Evolutionary conservation across 768 basidiomycete species (phyloP).

Genomic region (Xerocomus spinulosus): DNA sequence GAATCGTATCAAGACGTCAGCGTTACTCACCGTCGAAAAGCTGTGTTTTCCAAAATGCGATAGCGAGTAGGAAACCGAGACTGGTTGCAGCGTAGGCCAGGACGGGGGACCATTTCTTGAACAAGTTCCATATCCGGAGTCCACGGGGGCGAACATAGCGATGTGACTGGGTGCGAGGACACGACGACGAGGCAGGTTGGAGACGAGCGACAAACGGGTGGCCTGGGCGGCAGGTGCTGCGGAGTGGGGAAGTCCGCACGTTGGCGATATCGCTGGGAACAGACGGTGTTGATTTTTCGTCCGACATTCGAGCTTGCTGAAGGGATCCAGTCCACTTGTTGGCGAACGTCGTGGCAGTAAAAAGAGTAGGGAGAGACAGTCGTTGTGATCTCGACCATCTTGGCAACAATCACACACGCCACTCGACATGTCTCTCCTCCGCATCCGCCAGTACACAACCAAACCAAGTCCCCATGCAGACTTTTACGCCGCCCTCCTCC

Average conservation of each 20-base stretch:
- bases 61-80: constrained; percentile 72
- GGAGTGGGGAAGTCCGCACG: constrained; percentile 11
- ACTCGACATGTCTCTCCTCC: neutral
- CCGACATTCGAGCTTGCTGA: constrained; percentile 13
- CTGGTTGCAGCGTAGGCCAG: constrained; percentile 74
- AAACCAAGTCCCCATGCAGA: constrained; percentile 48
- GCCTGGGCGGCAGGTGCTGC: constrained; percentile 11
- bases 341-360: neutral
- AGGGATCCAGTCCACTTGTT: neutral
- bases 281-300: constrained; percentile 20
- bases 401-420: constrained; percentile 11
- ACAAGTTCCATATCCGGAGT: constrained; percentile 51
- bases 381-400: constrained; percentile 12
- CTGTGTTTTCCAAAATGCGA: constrained; percentile 78
- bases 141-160: constrained; percentile 44
- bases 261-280: constrained; percentile 18
- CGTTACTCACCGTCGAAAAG: constrained; percentile 69
- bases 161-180: constrained; percentile 18
- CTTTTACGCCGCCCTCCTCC: constrained; percentile 67
- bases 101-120: constrained; percentile 75
- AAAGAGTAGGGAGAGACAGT: neutral
- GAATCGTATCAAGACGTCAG: neutral
- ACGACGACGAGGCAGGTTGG: constrained; percentile 9
- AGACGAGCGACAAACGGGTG: constrained; percentile 21
- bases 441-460: constrained; percentile 7